These are phyloP conservation scores for Leishmania braziliensis DNA, from an alignment of 208 protist genomes.

Conservation along the genomic window DNA sequence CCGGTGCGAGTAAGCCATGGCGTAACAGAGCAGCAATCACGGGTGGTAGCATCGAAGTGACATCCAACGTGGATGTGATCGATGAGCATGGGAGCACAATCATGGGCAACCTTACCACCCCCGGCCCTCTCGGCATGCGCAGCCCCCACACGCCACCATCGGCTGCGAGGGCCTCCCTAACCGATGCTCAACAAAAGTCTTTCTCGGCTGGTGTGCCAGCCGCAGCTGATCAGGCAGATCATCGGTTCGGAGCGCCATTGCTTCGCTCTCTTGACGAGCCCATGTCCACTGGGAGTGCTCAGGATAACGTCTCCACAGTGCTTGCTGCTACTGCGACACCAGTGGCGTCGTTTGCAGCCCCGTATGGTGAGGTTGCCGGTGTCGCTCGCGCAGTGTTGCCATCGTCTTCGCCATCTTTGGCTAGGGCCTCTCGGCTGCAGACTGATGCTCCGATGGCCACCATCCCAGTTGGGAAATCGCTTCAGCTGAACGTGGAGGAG, in stretches of 20 bases:
- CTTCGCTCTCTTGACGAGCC: background rate
- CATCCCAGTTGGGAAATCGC: constrained; percentile 73
- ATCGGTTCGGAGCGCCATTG: background rate
- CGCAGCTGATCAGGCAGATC: background rate
- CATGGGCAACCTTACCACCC: constrained; percentile 49
- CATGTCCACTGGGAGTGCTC: background rate
- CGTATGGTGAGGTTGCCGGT: constrained; percentile 27
- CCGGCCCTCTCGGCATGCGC: constrained; percentile 65
- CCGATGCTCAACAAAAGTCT: constrained; percentile 8
- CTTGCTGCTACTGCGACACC: background rate
- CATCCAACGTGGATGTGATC: constrained; percentile 47
- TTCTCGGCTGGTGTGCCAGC: background rate
- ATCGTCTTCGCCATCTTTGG: constrained; percentile 6
- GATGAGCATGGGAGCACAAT: constrained; percentile 31
- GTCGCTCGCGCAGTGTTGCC: constrained; percentile 14
- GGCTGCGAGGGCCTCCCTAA: constrained; percentile 7
- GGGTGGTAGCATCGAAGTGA: constrained; percentile 69
- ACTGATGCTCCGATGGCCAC: constrained; percentile 31
- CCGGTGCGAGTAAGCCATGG: constrained; percentile 87
- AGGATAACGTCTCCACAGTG: background rate
- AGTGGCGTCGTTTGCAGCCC: background rate
- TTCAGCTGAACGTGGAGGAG: constrained; percentile 76
- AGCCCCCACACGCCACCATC: constrained; percentile 27
- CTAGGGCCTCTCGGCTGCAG: background rate
- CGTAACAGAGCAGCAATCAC: constrained; percentile 48